Percentiles rank a stretch among this genome's conserved stretches.
phyloP scores from a whole-genome alignment of 2,329 filamentous ascomycete species.

The Pseudogymnoascus sp. region DNA sequence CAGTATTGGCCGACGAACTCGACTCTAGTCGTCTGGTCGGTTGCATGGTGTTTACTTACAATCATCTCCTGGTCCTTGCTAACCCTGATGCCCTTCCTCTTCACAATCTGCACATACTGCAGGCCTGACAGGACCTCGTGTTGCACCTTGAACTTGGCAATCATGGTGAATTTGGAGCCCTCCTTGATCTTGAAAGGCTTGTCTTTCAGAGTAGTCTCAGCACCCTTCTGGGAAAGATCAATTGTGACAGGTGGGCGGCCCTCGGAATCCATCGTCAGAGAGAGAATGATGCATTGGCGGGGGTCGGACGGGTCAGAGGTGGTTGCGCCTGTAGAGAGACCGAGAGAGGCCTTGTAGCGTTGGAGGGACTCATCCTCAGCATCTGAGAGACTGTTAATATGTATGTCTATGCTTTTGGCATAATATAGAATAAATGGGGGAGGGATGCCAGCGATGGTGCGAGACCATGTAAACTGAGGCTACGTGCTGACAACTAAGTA shows the following conservation, averaged over 20 bases:
- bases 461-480: background rate
- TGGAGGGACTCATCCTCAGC: constrained; percentile 84
- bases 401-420: background rate
- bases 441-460: background rate
- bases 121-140: constrained; percentile 91
- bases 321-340: constrained; percentile 64
- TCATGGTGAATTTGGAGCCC: constrained; percentile 88
- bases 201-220: constrained; percentile 70
- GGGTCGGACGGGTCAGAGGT: constrained; percentile 72
- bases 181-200: constrained; percentile 98
- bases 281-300: constrained; percentile 86
- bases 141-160: constrained; percentile 88
- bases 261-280: constrained; percentile 77
- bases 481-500: background rate
- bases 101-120: constrained; percentile 92
- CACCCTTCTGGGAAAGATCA: constrained; percentile 67
- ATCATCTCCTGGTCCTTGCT: constrained; percentile 98
- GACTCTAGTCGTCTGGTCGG: background rate
- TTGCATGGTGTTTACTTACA: constrained; percentile 45
- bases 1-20: background rate
- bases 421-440: background rate
- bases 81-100: constrained; percentile 75
- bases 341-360: constrained; percentile 95
- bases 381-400: constrained; percentile 28
- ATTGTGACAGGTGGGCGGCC: constrained; percentile 81